phyloP scores from a whole-genome alignment of 2,329 filamentous ascomycete genomes.

The Colletotrichum liriopes region DNA sequence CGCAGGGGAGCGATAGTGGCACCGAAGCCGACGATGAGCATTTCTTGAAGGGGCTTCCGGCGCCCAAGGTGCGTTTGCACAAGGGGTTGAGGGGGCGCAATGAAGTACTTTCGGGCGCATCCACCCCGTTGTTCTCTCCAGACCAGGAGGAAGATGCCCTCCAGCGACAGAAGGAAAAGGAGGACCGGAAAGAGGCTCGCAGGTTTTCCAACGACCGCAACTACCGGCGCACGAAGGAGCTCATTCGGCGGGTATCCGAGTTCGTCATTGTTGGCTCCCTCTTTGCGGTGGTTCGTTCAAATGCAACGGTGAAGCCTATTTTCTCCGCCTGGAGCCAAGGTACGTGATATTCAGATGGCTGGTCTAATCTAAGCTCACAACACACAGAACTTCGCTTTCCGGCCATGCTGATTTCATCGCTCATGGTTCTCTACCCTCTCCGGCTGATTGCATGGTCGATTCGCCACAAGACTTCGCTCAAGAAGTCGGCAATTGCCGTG shows the following conservation, averaged over 20 bases:
- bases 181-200: conserved; percentile 11
- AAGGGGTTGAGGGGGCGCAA: conserved; percentile 82
- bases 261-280: conserved; percentile 66
- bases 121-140: conserved; percentile 70
- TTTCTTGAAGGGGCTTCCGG: conserved; percentile 86
- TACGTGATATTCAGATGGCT: conserved; percentile 49
- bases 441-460: conserved; percentile 69
- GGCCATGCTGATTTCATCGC: conserved; percentile 53
- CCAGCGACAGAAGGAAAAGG: conserved; percentile 31
- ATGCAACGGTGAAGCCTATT: conserved; percentile 62
- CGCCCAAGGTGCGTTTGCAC: conserved; percentile 79
- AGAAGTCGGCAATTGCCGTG: conserved; percentile 64
- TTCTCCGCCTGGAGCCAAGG: conserved; percentile 65
- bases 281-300: conserved; percentile 63
- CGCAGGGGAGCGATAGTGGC: conserved; percentile 86
- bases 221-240: conserved; percentile 63
- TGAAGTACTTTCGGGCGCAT: conserved; percentile 67
- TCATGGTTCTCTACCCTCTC: conserved; percentile 72
- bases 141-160: conserved; percentile 56
- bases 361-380: conserved; percentile 43
- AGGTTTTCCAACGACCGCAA: conserved; percentile 47
- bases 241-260: conserved; percentile 69
- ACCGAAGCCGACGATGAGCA: conserved; percentile 97
- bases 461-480: conserved; percentile 56
- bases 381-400: conserved; percentile 61